Evolutionary conservation across 2,329 filamentous ascomycete genomes (phyloP), one percentile per base, ranked within the genome.

Genomic region (Fusarium falciforme): DNA sequence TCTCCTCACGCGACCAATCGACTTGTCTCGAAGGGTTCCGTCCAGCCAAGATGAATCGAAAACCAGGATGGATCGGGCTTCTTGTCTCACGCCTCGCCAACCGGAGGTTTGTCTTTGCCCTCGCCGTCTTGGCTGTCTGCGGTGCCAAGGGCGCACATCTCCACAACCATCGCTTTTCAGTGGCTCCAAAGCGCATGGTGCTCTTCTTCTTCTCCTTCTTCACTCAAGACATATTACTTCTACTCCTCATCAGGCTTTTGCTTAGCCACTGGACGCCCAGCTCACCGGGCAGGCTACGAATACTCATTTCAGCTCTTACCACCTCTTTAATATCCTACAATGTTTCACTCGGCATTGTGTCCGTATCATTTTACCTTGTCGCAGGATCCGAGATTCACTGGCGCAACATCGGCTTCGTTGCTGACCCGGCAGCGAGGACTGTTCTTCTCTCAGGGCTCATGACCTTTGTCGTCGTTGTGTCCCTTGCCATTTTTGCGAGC

Each of bases 381-480:
- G 75, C 82, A 6, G 81, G 81, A 7, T 79, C 81, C 0, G 82
- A 83, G 29, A 77, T 83, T 6, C 82, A 79, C 52, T 83, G 82
- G 81, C 77, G 80, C 14, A 83, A 83, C 57, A 73, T 82, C n/a
- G 80, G 72, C 1, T 61, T 83, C 10, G 81, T 78, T 2, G 74
- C 77, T 17, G 82, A 83, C 27, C 71, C 81, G 1, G 76, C 80
- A 1, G 79, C 81, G 3, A 76, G 81, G 49, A 73, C 75, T 7
- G 74, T 82, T n/a, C 71, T 83, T 17, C 72, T 83, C 31, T 79
- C 82, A 1, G 82, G 82, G 0, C 55, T 80, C 17, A 71, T 82
- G 42, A 79, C 79, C 4, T 78, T 79, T 7, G 10, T 68, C 5
- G 52, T 79, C 31, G 78, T 79, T 17, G 59, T 77, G 5, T 35